Evolutionary conservation across 441 rosid genomes (phyloP), one percentile per base, ranked within the genome.

Genomic region (Kokia cookei): DNA sequence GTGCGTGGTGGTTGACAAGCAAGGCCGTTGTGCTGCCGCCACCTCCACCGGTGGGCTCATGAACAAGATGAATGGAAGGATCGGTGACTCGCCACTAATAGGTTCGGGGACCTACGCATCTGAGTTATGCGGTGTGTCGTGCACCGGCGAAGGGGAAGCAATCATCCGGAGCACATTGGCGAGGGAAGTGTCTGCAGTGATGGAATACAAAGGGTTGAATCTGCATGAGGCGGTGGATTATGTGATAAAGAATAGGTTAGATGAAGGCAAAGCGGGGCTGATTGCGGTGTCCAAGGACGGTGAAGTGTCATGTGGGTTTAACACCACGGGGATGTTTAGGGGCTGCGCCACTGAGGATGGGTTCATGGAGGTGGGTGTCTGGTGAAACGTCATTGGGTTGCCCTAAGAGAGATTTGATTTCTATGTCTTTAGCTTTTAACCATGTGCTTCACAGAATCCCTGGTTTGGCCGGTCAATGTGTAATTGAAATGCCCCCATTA

Each of bases 131-230:
- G 99, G 92, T 0, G 90, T 94, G 2, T 94, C 99, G 5, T 94
- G 99, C 80, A 94, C 99, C 0, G 99, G 99, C 7, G 98, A 94
- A 82, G 99, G 99, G 11, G 99, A 94, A 85, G 99, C 98, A 2
- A 94, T 94, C 72, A 91, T 94, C 27, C 86, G 99, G 5, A 81
- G 88, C 47, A 94, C 99, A 10, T 77, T 93, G 66, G 98, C 97
- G 0, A 87, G 99, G 32, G 99, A 94, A 1, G 90, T 92, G 68
- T 92, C 97, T 7, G 98, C 99, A 0, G 97, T 91, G 81, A 91
- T 94, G 99, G 99, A 94, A 79, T 94, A 94, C 73, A 94, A 91
- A 59, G 96, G 97, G 2, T 63, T 94, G 79, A 83, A 81, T 37
- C 90, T 92, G 19, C 88, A 91, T 42, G 93, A 87, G 71, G 93